phyloP scores from a whole-genome alignment of 2,329 filamentous ascomycete species.

The Endocalyx cinctus region DNA sequence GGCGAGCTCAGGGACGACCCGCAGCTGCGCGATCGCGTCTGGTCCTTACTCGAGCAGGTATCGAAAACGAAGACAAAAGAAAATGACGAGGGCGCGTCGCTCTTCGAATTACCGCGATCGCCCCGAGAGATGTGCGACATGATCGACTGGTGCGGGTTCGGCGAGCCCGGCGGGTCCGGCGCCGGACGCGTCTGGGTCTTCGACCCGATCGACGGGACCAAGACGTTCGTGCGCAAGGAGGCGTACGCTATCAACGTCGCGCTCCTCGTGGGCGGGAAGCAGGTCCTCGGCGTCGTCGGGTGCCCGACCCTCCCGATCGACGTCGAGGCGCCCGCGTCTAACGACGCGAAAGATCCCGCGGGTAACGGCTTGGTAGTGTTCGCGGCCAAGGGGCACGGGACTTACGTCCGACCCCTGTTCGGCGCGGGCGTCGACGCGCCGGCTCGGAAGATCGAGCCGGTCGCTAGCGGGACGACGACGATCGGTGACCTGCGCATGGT shows the following conservation, averaged over 20 bases:
- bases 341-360: slow-evolving; percentile 38
- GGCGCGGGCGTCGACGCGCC: slow-evolving; percentile 16
- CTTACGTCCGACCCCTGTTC: slow-evolving; percentile 39
- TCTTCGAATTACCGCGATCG: slow-evolving; percentile 30
- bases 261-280: slow-evolving; percentile 45
- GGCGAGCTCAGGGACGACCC: slow-evolving; percentile 39
- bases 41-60: slow-evolving; percentile 35
- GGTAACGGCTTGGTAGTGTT: slow-evolving; percentile 47
- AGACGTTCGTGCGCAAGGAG: slow-evolving; percentile 49
- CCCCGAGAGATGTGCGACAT: slow-evolving; percentile 45
- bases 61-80: too few relatives aligned
- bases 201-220: slow-evolving; percentile 57
- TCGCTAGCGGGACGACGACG: slow-evolving; percentile 18
- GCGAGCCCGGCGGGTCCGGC: slow-evolving; percentile 25
- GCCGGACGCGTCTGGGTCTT: slow-evolving; percentile 51
- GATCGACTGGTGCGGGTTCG: slow-evolving; percentile 47
- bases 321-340: slow-evolving; percentile 33
- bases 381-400: slow-evolving; percentile 43
- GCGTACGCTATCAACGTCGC: slow-evolving; percentile 56
- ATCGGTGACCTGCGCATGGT: slow-evolving; percentile 35
- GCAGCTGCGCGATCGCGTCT: slow-evolving; percentile 41
- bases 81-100: slow-evolving; percentile 19
- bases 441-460: slow-evolving; percentile 29
- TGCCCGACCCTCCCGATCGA: slow-evolving; percentile 41
- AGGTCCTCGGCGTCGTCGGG: slow-evolving; percentile 46